Evolutionary conservation across 2,329 filamentous ascomycete species (phyloP), one percentile per base, ranked within the genome.

Genomic region (Xylariaceae sp.): DNA sequence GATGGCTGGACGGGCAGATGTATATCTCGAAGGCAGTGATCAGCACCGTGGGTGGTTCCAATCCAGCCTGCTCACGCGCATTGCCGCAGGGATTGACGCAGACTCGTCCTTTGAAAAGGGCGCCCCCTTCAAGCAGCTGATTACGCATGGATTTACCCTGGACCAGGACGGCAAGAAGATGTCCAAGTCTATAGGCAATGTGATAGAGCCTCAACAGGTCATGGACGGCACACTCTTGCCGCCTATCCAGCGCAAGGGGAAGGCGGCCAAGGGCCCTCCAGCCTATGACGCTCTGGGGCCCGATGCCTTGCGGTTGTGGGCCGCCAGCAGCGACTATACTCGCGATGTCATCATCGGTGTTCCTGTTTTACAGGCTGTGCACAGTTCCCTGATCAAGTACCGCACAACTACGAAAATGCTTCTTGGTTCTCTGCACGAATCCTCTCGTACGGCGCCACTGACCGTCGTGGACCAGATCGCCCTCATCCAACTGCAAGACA

Each of bases 41-140:
- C 92, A 98, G 60, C 92, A 98, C 62, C 83, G 92, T 27, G 92
- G 92, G 19, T 98, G 92, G 92, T 98, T 98, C 60, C 92, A 98
- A 63, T 97, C 92, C 5, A 94, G 88, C 47, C 73, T 98, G 9
- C 73, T 98, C 39, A 97, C 92, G 0, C 81, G 87, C 34, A 76
- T 94, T 19, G 85, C 89, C 0, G 71, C 74, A 3, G 73, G 80
- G 50, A 65, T 59, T 7, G 57, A 64, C 30, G 58, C 63, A 3
- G 59, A 63, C 2, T 48, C 57, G 1, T 52, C 57, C 4, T 52
- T 59, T 23, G 53, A 57, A 26, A 59, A 59, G 15, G 57, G 60
- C 2, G 53, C 90, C 0, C 92, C 92, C 0, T 98, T 94, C 68
- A 85, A 81, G 56, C 85, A 79, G 3, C 71, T 98, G n/a, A 82